Base-by-base conservation (phyloP, 352 stramenopile species). In the Pythium dissimile region DNA sequence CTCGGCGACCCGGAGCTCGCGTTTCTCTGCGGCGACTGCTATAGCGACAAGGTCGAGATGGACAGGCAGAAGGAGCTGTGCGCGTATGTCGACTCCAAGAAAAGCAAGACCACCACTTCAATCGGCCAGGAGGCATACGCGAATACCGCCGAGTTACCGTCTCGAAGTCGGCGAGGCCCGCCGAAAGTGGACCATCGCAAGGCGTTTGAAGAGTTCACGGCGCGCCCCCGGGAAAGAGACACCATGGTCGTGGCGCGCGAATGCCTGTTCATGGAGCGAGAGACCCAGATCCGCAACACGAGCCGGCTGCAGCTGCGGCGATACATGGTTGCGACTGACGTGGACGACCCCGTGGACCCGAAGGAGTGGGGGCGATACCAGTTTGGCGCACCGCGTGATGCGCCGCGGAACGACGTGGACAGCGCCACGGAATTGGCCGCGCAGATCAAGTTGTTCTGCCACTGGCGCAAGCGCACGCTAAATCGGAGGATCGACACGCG, bases 311-410 rank as follows among this genome's bases (percentile, higher is more conserved):
- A 88, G 54, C 46, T 90, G 34, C 76, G 66, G 12, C 82, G 83
- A 52, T 90, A 81, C 59, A 90, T 90, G 80, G 50, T 90, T 21
- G 77, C 76, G 20, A 88, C 77, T 1, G 78, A 90, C 34, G 48
- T 69, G 45, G 71, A 82, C 42, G 66, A 84, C 24, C 51, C 59
- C 5, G 78, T 80, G 15, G 80, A 90, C 55, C 62, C 69, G 0
- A 86, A 80, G 45, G 80, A 90, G 38, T 90, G 80, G 80, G 56
- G 60, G 30, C 65, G 76, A 0, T 89, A 90, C 51, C 68, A 75
- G n/a, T 80, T 76, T 32, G 68, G 76, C 1, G 58, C 59, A 20
- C 74, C 76, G 8, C 71, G 71, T 7, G 54, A 66, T 27, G 66
- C 84, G 0, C 78, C 77, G 5, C 71, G 55, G 23, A 53, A 75